These are phyloP conservation scores for Clitopilus hobsonii DNA, from an alignment of 768 basidiomycete genomes.

Conservation along the genomic window DNA sequence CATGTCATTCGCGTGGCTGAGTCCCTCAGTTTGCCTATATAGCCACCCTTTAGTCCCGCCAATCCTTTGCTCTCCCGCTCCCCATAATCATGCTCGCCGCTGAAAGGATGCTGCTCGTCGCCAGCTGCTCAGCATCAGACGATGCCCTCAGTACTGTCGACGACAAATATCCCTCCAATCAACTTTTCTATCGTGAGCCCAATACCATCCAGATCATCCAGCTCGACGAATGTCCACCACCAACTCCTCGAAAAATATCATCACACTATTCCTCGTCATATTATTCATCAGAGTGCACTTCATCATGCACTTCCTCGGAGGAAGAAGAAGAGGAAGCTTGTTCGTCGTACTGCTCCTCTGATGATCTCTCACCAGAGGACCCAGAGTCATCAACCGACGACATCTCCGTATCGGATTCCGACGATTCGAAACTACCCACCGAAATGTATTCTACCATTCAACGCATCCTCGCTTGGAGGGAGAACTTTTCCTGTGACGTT, in stretches of 20 bases:
- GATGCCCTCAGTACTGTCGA: conserved; percentile 22
- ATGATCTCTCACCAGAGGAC: conserved; percentile 35
- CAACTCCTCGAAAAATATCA: conserved; percentile 40
- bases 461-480: conserved; percentile 71
- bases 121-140: conserved; percentile 9
- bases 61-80: conserved; percentile 7
- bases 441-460: conserved; percentile 55
- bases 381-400: conserved; percentile 12
- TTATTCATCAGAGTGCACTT: conserved; percentile 34
- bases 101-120: conserved; percentile 16
- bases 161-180: conserved; percentile 29
- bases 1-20: conserved; percentile 18
- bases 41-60: conserved; percentile 3
- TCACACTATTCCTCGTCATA: conserved; percentile 33
- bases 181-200: conserved; percentile 44
- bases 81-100: conserved; percentile 20
- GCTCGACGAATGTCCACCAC: conserved; percentile 64
- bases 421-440: conserved; percentile 21
- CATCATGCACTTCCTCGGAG: conserved; percentile 22
- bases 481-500: conserved; percentile 44
- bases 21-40: conserved; percentile 7
- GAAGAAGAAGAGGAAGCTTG: conserved; percentile 44
- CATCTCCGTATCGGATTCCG: conserved; percentile 9
- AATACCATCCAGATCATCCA: conserved; percentile 64
- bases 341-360: conserved; percentile 74